Evolutionary conservation across 1,284 basidiomycete species (phyloP), one percentile per base, ranked within the genome.

Genomic region (Quambalaria eucalypti): DNA sequence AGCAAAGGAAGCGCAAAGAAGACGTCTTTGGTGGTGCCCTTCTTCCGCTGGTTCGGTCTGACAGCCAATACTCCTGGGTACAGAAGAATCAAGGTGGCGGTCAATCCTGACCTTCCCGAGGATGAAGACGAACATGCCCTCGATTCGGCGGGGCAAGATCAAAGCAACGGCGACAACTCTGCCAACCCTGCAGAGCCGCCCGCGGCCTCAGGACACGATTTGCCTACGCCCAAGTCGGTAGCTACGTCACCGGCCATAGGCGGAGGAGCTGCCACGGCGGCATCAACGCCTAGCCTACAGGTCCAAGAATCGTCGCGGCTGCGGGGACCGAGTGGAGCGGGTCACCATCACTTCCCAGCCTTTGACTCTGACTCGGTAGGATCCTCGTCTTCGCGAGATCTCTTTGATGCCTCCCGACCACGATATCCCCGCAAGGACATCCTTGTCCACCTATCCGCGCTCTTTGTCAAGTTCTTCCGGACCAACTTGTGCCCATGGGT

Each of bases 11-110:
- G 16, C 44, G 40, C 51, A 54, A 46, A 66, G 64, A 57, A 69
- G 67, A 50, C 52, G 63, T 8, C 61, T 67, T 1, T 46, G 4
- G 42, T 46, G 5, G 42, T 46, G 4, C 67, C 67, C n/a, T 69
- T 69, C 62, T 69, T 69, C 60, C 61, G 67, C 7, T 69, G 67
- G 67, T 69, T 69, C 29, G 67, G 67, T 30, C 61, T 64, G 1
- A 69, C 67, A 12, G 67, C 67, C n/a, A 69, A 69, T 48, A 69
- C 67, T 23, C 67, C 67, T 14, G 67, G 67, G 29, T 67, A 67
- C 33, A 56, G 65, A 9, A 62, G 65, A 54, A 69, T 69, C 60
- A 69, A 69, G 48, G 67, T 69, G 26, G 67, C 65, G 25, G 65
- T 69, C 10, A 53, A 56, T 36, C 54, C 42, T 23, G 42, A 46